Conservation (phyloP, 2,329 filamentous ascomycete species). For the Fusarium sp. region DNA sequence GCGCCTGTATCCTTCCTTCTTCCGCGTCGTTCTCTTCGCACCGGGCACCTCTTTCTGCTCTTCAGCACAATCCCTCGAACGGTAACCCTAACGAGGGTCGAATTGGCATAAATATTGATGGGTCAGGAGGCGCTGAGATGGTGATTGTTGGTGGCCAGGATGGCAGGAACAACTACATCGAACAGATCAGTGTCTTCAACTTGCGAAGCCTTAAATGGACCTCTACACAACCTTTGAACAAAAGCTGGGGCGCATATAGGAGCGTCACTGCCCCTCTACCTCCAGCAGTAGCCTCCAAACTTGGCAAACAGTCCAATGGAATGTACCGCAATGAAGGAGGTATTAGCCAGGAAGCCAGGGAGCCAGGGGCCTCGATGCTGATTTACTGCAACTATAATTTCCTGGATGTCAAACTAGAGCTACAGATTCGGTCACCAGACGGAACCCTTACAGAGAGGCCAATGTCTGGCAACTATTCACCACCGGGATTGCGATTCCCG, state of each 20-base stretch:
- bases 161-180: conserved; percentile 97
- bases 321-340: conserved; percentile 59
- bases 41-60: conserved; percentile 84
- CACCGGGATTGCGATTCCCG: conserved; percentile 92
- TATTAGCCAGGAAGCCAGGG: conserved; percentile 67
- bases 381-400: conserved; percentile 99
- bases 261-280: conserved; percentile 91
- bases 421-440: conserved; percentile 88
- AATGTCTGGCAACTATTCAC: conserved; percentile 89
- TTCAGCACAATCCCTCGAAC: conserved; percentile 89
- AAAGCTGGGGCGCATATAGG: conserved; percentile 95
- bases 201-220: conserved; percentile 96
- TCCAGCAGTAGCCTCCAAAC: conserved; percentile 72
- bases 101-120: conserved; percentile 90
- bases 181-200: conserved; percentile 99
- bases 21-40: conserved; percentile 88
- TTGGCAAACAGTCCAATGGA: conserved; percentile 69
- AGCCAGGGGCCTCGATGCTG: conserved; percentile 81
- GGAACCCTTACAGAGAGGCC: conserved; percentile 86
- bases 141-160: conserved; percentile 97
- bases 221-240: conserved; percentile 85
- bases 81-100: conserved; percentile 88
- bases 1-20: conserved; percentile 91
- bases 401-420: conserved; percentile 92
- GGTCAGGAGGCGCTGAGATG: conserved; percentile 94